Percentiles rank a stretch among this genome's conserved stretches.
phyloP scores from a whole-genome alignment of 306 rosid genomes.

The Pterocarpus santalinus region DNA sequence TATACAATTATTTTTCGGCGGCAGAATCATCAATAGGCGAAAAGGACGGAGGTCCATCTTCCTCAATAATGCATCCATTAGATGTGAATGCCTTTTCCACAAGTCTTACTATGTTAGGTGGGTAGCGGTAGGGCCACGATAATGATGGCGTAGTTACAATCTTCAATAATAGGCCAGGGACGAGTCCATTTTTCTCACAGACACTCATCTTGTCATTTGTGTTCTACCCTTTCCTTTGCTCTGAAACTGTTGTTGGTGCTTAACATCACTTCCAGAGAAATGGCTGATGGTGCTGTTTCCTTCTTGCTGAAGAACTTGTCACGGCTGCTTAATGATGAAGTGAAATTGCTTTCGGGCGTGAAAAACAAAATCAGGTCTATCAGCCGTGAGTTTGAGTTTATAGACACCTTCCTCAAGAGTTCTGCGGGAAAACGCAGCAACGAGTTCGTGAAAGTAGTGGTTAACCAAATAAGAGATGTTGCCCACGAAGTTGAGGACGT shows the following conservation, averaged over 20 bases:
- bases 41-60: no score
- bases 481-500: conserved; percentile 41
- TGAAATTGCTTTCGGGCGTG: not conserved
- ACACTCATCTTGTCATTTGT: no score
- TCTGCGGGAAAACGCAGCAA: conserved; percentile 4
- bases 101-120: no score
- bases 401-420: conserved; percentile 16
- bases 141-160: no score
- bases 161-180: no score
- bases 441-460: not conserved
- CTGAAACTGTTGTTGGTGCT: no score
- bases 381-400: not conserved
- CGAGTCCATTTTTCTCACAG: not conserved
- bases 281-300: conserved; percentile 35
- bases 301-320: conserved; percentile 17
- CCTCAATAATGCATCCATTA: no score
- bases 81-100: no score
- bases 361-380: not conserved
- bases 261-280: not conserved
- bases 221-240: no score
- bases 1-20: no score
- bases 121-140: no score
- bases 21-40: no score
- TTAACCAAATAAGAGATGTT: conserved; percentile 26
- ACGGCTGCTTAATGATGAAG: conserved; percentile 3